Percentiles rank a stretch among this genome's conserved stretches.
phyloP scores from a whole-genome alignment of 73 alveolate genomes.

The Paramecium octaurelia region DNA sequence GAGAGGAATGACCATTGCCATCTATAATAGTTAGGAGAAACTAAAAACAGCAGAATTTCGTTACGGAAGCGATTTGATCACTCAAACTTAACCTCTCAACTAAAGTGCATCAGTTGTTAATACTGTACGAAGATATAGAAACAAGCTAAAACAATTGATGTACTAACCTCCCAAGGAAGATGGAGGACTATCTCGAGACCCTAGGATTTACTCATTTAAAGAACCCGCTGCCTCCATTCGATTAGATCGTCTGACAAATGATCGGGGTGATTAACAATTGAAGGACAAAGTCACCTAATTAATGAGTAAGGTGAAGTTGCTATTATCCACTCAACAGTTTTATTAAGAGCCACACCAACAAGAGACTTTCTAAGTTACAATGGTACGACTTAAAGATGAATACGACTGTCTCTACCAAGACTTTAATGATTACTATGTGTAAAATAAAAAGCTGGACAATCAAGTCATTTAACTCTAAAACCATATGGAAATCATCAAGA shows the following conservation, averaged over 20 bases:
- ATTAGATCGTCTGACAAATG: not conserved
- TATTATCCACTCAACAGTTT: not conserved
- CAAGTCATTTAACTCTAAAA: not conserved
- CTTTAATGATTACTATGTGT: slow-evolving; percentile 29
- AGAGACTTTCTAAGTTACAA: not conserved
- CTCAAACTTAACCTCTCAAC: not conserved
- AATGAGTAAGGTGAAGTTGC: not conserved
- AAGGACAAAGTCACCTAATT: not conserved
- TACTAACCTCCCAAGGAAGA: not conserved
- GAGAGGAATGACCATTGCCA: slow-evolving; percentile 44
- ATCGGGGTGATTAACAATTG: not conserved
- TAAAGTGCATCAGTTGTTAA: not conserved
- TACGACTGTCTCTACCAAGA: slow-evolving; percentile 14
- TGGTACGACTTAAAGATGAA: slow-evolving; percentile 19
- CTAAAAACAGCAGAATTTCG: slow-evolving; percentile 18
- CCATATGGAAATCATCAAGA: slow-evolving; percentile 18
- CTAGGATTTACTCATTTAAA: slow-evolving; percentile 25
- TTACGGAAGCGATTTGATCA: not conserved
- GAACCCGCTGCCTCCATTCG: slow-evolving; percentile 47
- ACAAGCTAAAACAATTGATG: slow-evolving; percentile 4
- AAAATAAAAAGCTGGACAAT: slow-evolving; percentile 1
- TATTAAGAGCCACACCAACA: not conserved
- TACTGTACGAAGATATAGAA: slow-evolving; percentile 36
- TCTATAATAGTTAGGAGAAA: slow-evolving; percentile 31
- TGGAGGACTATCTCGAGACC: slow-evolving; percentile 23